Percentiles rank a stretch among this genome's conserved stretches.
Evolutionary conservation across 768 basidiomycete genomes (phyloP).

Genomic region (Lentinula detonsa): DNA sequence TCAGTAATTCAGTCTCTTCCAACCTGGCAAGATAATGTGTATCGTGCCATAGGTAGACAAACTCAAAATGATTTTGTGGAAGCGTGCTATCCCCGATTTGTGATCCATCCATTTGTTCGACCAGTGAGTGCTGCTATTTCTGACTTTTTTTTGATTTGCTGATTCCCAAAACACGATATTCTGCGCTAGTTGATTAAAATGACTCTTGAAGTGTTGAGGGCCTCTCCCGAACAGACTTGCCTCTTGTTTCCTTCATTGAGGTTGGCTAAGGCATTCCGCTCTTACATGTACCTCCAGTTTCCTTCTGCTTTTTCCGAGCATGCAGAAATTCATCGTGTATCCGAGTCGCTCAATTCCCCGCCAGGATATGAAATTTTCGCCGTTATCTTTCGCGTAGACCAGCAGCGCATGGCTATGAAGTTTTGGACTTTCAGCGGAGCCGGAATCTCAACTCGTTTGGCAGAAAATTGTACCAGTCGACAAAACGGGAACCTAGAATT

Average conservation of each 20-base stretch:
- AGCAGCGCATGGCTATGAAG: conserved; percentile 57
- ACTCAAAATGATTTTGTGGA: conserved; percentile 75
- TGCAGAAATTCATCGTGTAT: conserved; percentile 66
- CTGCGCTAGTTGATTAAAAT: background rate
- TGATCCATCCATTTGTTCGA: conserved; percentile 79
- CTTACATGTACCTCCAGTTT: background rate
- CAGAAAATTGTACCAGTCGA: conserved; percentile 74
- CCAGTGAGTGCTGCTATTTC: conserved; percentile 50
- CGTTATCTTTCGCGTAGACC: conserved; percentile 58
- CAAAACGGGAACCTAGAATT: conserved; percentile 46
- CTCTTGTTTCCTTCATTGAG: conserved; percentile 21
- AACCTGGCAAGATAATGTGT: conserved; percentile 87
- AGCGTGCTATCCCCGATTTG: conserved; percentile 91
- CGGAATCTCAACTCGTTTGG: conserved; percentile 84
- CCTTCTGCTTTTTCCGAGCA: background rate
- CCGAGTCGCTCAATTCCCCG: conserved; percentile 66
- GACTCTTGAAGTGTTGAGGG: background rate
- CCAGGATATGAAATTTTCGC: conserved; percentile 61
- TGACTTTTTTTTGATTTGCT: background rate
- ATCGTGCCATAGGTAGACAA: conserved; percentile 84
- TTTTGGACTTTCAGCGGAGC: conserved; percentile 96
- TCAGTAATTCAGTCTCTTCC: conserved; percentile 93
- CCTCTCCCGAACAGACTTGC: background rate
- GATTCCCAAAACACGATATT: background rate
- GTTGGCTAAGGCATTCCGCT: conserved; percentile 67